These are phyloP conservation scores for Chlamydomonas incerta DNA, from an alignment of 139 green algal genomes.

Conservation along the genomic window DNA sequence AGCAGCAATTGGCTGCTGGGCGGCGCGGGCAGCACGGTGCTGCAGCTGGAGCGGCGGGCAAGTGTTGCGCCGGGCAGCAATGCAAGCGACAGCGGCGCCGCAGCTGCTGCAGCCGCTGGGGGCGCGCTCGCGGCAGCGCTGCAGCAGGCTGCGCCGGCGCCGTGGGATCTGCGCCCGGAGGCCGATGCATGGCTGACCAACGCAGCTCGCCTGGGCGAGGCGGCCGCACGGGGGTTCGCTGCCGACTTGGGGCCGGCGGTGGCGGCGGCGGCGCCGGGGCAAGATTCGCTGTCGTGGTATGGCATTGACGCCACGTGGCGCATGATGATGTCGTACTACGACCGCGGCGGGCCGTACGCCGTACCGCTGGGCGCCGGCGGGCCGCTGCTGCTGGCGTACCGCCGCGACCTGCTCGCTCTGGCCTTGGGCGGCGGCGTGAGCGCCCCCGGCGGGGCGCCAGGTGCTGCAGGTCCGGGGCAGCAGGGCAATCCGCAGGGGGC, in stretches of 20 bases:
- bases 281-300: not conserved
- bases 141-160: not conserved
- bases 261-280: not conserved
- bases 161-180: not conserved
- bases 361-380: slow-evolving; percentile 13
- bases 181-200: slow-evolving; percentile 13
- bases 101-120: too few relatives aligned
- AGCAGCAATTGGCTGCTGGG: too few relatives aligned
- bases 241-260: not conserved
- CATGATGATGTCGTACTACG: not conserved
- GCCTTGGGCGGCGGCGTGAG: too few relatives aligned
- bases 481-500: too few relatives aligned
- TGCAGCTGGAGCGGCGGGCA: too few relatives aligned
- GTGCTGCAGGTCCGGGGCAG: too few relatives aligned
- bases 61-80: too few relatives aligned
- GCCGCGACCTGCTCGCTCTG: not conserved
- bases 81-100: too few relatives aligned
- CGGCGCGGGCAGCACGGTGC: too few relatives aligned
- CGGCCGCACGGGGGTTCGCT: not conserved
- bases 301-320: not conserved
- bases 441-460: too few relatives aligned
- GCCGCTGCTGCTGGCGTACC: slow-evolving; percentile 16
- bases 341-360: not conserved
- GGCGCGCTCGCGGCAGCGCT: too few relatives aligned
- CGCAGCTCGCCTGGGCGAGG: not conserved